Evolutionary conservation across 306 rosid species (phyloP).

Genomic region (Lablab purpureus): DNA sequence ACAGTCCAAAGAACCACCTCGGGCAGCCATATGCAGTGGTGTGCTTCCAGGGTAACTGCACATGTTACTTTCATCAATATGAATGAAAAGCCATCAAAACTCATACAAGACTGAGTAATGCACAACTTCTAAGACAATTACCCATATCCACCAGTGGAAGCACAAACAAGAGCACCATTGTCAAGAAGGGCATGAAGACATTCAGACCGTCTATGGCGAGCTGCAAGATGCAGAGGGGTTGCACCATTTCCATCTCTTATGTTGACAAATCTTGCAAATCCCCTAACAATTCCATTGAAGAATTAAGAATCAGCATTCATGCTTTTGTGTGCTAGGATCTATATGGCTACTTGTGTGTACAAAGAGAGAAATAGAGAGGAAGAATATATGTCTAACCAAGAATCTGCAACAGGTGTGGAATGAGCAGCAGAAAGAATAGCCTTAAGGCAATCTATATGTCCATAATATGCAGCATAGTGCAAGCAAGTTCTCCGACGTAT

Average conservation of each 20-base stretch:
- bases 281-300: conserved; percentile 62
- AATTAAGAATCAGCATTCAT: neutral
- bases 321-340: neutral
- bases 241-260: conserved; percentile 90
- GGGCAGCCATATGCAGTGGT: conserved; percentile 93
- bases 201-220: conserved; percentile 69
- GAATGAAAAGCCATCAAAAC: conserved; percentile 29
- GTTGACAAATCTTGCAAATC: conserved; percentile 88
- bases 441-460: conserved; percentile 80
- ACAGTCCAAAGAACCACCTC: conserved; percentile 85
- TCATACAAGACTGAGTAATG: conserved; percentile 25
- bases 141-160: conserved; percentile 85
- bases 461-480: conserved; percentile 87
- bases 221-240: conserved; percentile 87
- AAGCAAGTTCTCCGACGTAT: conserved; percentile 79
- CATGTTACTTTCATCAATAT: conserved; percentile 52
- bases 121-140: conserved; percentile 42
- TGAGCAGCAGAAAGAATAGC: conserved; percentile 81
- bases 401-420: conserved; percentile 72
- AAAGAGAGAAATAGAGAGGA: neutral
- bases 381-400: conserved; percentile 64
- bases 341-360: neutral
- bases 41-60: conserved; percentile 84
- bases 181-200: conserved; percentile 74
- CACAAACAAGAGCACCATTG: conserved; percentile 88